Evolutionary conservation across 441 rosid genomes (phyloP).

Genomic region (Iberis amara): DNA sequence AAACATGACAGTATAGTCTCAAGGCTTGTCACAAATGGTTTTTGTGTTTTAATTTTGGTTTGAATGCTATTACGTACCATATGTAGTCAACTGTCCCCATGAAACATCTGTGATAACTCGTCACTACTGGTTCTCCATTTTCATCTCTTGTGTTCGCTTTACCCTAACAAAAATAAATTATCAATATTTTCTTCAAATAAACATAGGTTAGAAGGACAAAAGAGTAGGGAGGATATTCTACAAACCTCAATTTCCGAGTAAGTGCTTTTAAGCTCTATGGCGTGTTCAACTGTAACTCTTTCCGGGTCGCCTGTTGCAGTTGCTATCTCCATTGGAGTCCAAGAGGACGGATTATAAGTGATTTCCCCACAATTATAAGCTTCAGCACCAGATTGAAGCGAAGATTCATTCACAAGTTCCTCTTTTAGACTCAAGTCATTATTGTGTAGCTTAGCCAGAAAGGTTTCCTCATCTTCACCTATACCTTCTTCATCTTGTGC

Average conservation of each 20-base stretch:
- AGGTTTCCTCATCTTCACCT: conserved; percentile 44
- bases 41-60: not conserved
- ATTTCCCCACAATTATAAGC: conserved; percentile 31
- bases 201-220: not conserved
- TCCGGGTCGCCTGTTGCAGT: conserved; percentile 72
- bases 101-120: conserved; percentile 87
- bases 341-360: conserved; percentile 56
- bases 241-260: conserved; percentile 80
- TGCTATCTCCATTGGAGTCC: conserved; percentile 83
- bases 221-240: conserved; percentile 1
- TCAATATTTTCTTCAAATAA: not conserved
- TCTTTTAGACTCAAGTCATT: conserved; percentile 24
- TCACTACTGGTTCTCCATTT: conserved; percentile 75
- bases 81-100: conserved; percentile 94
- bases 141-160: conserved; percentile 62
- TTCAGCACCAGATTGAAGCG: conserved; percentile 36
- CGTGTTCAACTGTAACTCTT: conserved; percentile 51
- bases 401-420: conserved; percentile 27
- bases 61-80: conserved; percentile 45
- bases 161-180: conserved; percentile 39
- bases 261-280: conserved; percentile 66
- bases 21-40: conserved; percentile 1
- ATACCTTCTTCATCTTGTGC: conserved; percentile 30
- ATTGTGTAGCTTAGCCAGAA: conserved; percentile 47
- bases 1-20: not conserved